Conservation (phyloP, 768 basidiomycete genomes). For the Clitopilus passeckerianus region DNA sequence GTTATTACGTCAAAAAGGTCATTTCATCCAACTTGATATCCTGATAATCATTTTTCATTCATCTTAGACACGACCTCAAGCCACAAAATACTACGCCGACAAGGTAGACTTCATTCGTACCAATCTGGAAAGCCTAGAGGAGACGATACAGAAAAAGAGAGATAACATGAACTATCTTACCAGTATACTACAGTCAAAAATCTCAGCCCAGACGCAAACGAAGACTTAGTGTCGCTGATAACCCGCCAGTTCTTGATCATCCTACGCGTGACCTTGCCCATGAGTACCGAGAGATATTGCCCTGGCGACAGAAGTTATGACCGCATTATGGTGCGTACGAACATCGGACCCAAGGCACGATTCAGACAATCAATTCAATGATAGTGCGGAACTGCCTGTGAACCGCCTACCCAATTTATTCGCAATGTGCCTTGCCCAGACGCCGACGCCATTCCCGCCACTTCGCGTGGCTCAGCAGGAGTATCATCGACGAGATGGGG, state of each 20-base stretch:
- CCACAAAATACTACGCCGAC: slow-evolving; percentile 70
- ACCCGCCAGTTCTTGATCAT: background rate
- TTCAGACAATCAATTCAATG: too few species aligned
- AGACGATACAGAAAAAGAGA: slow-evolving; percentile 86
- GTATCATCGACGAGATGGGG: too few species aligned
- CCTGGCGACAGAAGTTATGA: too few species aligned
- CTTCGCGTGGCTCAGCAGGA: too few species aligned
- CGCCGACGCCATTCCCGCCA: too few species aligned
- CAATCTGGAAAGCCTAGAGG: slow-evolving; percentile 85
- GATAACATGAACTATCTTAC: slow-evolving; percentile 79
- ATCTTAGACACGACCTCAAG: slow-evolving; percentile 76
- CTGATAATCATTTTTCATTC: slow-evolving; percentile 1
- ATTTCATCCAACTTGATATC: slow-evolving; percentile 5
- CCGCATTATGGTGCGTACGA: too few species aligned
- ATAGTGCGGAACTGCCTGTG: too few species aligned
- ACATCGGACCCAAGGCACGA: too few species aligned
- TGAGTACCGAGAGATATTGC: background rate
- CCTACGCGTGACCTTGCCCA: background rate
- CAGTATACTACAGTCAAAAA: slow-evolving; percentile 64
- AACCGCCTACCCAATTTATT: too few species aligned
- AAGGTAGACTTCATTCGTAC: slow-evolving; percentile 80
- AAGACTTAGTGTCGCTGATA: slow-evolving; percentile 9
- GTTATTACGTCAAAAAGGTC: slow-evolving; percentile 95
- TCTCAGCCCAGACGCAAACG: slow-evolving; percentile 28
- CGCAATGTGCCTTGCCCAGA: too few species aligned